A percentile compares a stretch with the other conserved stretches of the same genome.
Conservation (phyloP, 345 rosid species). For the Ceriops decandra region DNA sequence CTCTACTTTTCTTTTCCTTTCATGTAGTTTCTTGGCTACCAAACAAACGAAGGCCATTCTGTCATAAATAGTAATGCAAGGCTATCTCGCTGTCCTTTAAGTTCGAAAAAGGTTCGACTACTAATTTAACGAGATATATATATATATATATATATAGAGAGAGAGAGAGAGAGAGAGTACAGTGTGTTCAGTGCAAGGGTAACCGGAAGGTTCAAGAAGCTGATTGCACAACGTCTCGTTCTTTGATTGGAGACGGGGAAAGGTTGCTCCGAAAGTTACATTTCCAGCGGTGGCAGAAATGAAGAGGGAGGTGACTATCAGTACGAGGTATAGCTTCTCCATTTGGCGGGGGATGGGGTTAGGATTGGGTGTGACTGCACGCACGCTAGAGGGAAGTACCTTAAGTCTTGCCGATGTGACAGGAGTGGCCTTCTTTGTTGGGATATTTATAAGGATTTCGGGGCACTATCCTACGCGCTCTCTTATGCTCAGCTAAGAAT, state of each 20-base stretch:
- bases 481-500: too few species aligned
- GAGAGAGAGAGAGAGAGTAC: slow-evolving; percentile 33
- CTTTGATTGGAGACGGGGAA: slow-evolving; percentile 29
- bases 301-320: slow-evolving; percentile 6
- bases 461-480: too few species aligned
- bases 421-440: too few species aligned
- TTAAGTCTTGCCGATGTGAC: too few species aligned
- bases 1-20: too few species aligned
- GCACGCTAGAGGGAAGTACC: background rate
- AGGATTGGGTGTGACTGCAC: background rate
- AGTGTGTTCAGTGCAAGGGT: slow-evolving; percentile 70
- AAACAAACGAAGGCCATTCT: too few species aligned
- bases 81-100: too few species aligned
- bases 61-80: too few species aligned
- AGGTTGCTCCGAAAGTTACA: slow-evolving; percentile 10
- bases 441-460: too few species aligned
- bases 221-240: slow-evolving; percentile 51
- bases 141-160: background rate
- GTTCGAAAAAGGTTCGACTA: too few species aligned
- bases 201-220: slow-evolving; percentile 63
- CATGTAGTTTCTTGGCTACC: too few species aligned
- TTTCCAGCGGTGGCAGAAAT: slow-evolving; percentile 10
- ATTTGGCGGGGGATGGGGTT: background rate
- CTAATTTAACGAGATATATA: too few species aligned
- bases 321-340: background rate